A percentile compares a stretch with the other conserved stretches of the same genome.
Evolutionary conservation across 1,139 yeast genomes (phyloP).

Genomic region (Arxiozyma slooffiae): DNA sequence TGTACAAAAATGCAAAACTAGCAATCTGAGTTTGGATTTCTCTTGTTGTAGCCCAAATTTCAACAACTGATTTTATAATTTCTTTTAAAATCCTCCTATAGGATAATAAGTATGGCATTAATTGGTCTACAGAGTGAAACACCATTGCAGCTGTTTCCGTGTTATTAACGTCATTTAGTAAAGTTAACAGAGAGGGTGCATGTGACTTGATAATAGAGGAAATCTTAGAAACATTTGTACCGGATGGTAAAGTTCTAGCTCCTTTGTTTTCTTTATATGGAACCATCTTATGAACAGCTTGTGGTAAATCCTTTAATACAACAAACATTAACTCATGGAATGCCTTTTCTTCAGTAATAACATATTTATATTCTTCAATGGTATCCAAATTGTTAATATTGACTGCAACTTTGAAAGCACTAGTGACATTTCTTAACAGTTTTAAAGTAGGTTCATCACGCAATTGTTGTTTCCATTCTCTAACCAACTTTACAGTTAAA

Average conservation of each 20-base stretch:
- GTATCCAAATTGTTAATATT: slow-evolving; percentile 47
- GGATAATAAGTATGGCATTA: slow-evolving; percentile 73
- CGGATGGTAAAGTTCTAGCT: slow-evolving; percentile 47
- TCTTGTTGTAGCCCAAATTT: slow-evolving; percentile 65
- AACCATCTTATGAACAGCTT: slow-evolving; percentile 56
- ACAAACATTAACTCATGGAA: slow-evolving; percentile 65
- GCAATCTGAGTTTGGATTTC: slow-evolving; percentile 73
- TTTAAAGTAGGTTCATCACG: slow-evolving; percentile 48
- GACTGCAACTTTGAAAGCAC: slow-evolving; percentile 83
- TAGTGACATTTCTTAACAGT: slow-evolving; percentile 54
- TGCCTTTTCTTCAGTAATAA: slow-evolving; percentile 67
- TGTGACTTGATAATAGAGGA: slow-evolving; percentile 62
- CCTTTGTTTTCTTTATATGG: slow-evolving; percentile 44
- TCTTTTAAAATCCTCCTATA: slow-evolving; percentile 72
- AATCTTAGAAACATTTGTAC: slow-evolving; percentile 50
- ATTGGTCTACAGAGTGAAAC: slow-evolving; percentile 57
- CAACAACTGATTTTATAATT: slow-evolving; percentile 53
- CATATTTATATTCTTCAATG: slow-evolving; percentile 48
- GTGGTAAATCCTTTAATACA: slow-evolving; percentile 66
- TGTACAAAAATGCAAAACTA: slow-evolving; percentile 76
- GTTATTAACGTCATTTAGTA: slow-evolving; percentile 64
- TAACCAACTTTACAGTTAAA: slow-evolving; percentile 54
- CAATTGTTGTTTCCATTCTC: slow-evolving; percentile 57
- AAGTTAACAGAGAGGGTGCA: slow-evolving; percentile 56
- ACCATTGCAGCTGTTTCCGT: slow-evolving; percentile 73